Evolutionary conservation across 2,329 filamentous ascomycete genomes (phyloP).

Genomic region (Hymenotorrendiella dingleyae): DNA sequence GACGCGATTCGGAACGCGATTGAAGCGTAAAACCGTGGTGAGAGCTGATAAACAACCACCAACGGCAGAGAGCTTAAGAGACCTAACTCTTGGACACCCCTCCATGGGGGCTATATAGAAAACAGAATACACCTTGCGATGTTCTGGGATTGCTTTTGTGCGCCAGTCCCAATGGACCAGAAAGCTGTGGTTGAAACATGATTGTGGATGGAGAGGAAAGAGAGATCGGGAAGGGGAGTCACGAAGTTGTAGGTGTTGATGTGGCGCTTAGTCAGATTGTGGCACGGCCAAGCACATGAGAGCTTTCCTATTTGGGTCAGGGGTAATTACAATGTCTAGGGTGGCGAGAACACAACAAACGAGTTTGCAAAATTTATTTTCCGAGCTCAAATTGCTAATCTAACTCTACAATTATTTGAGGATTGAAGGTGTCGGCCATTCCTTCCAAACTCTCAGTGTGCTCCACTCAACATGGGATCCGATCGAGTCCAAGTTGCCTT

Average conservation of each 20-base stretch:
- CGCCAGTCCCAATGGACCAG: conserved; percentile 25
- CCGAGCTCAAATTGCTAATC: too few relatives aligned
- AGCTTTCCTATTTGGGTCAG: not conserved
- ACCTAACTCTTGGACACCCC: conserved; percentile 28
- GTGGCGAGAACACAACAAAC: too few relatives aligned
- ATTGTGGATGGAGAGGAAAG: conserved; percentile 20
- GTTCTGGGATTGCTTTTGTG: conserved; percentile 18
- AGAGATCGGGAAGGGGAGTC: not conserved
- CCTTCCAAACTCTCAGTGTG: too few relatives aligned
- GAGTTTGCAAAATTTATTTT: too few relatives aligned
- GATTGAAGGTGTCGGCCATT: too few relatives aligned
- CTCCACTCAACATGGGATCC: too few relatives aligned
- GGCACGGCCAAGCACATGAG: not conserved
- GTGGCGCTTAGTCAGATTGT: not conserved
- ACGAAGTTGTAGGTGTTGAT: not conserved
- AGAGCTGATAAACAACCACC: conserved; percentile 24
- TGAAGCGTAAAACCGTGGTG: conserved; percentile 20
- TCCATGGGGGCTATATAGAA: conserved; percentile 29
- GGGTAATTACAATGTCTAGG: too few relatives aligned
- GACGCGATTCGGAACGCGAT: conserved; percentile 15
- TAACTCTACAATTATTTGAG: too few relatives aligned
- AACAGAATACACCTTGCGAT: conserved; percentile 25
- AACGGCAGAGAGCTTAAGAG: conserved; percentile 17
- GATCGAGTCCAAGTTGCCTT: too few relatives aligned
- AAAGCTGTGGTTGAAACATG: conserved; percentile 22